Evolutionary conservation across 768 basidiomycete species (phyloP).

Genomic region (Termitomyces sp.): DNA sequence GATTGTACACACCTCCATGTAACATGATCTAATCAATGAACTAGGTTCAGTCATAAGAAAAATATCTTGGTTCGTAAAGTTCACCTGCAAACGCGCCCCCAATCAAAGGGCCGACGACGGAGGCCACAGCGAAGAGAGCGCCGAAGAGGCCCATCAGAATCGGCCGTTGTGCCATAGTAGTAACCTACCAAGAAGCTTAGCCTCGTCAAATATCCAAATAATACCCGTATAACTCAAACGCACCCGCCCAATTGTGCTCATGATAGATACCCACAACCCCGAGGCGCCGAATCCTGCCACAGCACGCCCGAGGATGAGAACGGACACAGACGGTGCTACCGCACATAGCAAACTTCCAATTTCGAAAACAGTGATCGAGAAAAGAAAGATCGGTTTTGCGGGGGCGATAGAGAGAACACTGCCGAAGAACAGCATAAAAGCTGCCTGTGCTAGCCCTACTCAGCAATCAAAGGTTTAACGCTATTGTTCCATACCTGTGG

Average conservation of each 20-base stretch:
- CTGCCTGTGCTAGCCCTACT: neutral
- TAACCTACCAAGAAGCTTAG: neutral
- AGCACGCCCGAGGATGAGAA: neutral
- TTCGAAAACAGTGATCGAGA: neutral
- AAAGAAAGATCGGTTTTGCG: neutral
- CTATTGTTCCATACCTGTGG: neutral
- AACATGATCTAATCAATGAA: neutral
- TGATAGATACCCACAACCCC: neutral
- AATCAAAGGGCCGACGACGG: neutral
- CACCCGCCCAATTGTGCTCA: neutral
- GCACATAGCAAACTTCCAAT: neutral
- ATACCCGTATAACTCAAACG: too few species aligned
- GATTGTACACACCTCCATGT: neutral
- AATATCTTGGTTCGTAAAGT: too few species aligned
- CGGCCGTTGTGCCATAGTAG: neutral
- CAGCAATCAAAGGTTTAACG: too few species aligned
- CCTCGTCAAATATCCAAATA: neutral
- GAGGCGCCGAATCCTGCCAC: neutral
- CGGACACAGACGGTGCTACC: neutral
- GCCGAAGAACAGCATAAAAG: neutral
- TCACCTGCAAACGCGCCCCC: neutral
- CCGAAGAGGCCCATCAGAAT: neutral
- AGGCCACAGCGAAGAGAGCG: neutral
- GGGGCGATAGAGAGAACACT: neutral
- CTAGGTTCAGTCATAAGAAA: too few species aligned